These are phyloP conservation scores for Tilletia walkeri DNA, from an alignment of 1,284 basidiomycete species.

Conservation along the genomic window DNA sequence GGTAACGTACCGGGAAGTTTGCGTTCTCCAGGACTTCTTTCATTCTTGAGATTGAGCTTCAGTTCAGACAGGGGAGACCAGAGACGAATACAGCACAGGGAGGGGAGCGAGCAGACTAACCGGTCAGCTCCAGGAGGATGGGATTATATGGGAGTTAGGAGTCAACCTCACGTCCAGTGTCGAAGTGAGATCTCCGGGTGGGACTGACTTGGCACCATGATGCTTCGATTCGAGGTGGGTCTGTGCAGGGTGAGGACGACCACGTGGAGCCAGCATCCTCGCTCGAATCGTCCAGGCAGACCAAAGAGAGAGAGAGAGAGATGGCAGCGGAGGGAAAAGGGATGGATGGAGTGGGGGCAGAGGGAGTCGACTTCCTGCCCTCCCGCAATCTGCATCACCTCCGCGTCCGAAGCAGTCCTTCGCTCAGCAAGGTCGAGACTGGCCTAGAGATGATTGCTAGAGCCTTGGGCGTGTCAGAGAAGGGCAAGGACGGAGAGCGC, in stretches of 20 bases:
- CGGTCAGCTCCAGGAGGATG: no score
- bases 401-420: slow-evolving; percentile 14
- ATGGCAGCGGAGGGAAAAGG: no score
- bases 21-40: slow-evolving; percentile 43
- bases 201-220: no score
- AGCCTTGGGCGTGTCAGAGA: not conserved
- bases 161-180: no score
- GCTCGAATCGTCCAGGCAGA: no score
- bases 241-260: not conserved
- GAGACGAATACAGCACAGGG: no score
- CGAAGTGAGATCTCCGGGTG: no score
- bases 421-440: slow-evolving; percentile 16
- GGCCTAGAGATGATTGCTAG: slow-evolving; percentile 20
- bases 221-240: not conserved
- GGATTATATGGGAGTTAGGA: no score
- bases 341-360: no score
- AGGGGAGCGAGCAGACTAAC: not conserved
- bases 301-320: no score
- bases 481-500: not conserved
- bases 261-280: not conserved
- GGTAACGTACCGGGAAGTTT: slow-evolving; percentile 38
- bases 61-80: no score
- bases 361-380: slow-evolving; percentile 25
- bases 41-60: slow-evolving; percentile 22
- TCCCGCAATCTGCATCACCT: slow-evolving; percentile 34